Evolutionary conservation across 148 eudicot species (phyloP).

Genomic region (Amaranthus hypochondriacus): DNA sequence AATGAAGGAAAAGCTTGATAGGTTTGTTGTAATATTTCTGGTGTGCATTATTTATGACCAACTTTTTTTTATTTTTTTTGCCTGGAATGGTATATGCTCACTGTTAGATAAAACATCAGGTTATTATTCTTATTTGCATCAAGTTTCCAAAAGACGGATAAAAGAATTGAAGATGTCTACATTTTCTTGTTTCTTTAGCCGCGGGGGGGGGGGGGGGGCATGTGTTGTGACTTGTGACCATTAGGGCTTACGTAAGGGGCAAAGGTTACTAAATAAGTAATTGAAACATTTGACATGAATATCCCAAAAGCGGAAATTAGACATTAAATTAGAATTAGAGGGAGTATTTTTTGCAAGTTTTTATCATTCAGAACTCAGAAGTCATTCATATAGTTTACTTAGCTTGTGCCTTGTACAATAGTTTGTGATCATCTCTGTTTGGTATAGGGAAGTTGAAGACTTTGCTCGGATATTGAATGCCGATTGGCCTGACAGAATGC

Average conservation of each 20-base stretch:
- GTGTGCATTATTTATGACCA: background rate
- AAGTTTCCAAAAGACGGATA: background rate
- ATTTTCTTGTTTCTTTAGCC: background rate
- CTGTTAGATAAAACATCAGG: background rate
- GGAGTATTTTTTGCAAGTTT: background rate
- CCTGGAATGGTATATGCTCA: background rate
- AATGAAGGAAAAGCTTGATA: constrained; percentile 68
- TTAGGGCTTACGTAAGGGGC: too few relatives aligned
- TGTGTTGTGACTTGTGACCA: too few relatives aligned
- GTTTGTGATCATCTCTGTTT: background rate
- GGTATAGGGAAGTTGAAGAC: constrained; percentile 81
- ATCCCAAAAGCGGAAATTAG: background rate
- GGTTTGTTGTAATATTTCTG: constrained; percentile 34
- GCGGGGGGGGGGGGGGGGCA: too few relatives aligned
- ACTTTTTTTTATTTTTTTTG: background rate
- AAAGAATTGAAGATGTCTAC: background rate
- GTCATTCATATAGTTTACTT: too few relatives aligned
- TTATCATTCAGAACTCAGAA: too few relatives aligned
- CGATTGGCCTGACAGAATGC: constrained; percentile 81
- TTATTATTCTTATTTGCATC: background rate
- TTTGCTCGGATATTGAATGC: constrained; percentile 72
- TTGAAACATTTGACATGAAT: background rate
- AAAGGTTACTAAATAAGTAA: background rate
- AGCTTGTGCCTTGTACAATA: background rate
- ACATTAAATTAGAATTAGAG: background rate